A percentile compares a stretch with the other conserved stretches of the same genome.
Evolutionary conservation across 768 basidiomycete genomes (phyloP).

Genomic region (Brasilioporus rufonigricans): DNA sequence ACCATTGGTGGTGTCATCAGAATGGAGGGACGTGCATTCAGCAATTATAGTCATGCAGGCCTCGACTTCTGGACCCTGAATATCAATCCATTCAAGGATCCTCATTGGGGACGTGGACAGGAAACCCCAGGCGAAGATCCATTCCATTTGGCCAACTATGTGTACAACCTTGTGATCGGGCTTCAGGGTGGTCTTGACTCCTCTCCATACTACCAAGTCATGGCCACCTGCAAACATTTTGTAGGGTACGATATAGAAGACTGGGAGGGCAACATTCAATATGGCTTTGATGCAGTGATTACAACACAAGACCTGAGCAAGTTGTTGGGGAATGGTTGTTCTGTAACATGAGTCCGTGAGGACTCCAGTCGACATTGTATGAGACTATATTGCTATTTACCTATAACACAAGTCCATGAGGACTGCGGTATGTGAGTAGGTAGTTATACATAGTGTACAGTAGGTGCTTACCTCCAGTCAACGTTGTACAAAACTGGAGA

Average conservation of each 20-base stretch:
- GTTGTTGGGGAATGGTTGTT: too few species aligned
- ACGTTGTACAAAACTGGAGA: too few species aligned
- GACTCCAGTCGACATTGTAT: too few species aligned
- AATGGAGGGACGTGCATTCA: slow-evolving; percentile 58
- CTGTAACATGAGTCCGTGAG: too few species aligned
- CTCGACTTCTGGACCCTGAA: slow-evolving; percentile 60
- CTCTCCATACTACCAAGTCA: slow-evolving; percentile 46
- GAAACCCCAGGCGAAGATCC: slow-evolving; percentile 65
- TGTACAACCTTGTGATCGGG: slow-evolving; percentile 51
- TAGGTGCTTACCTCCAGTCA: too few species aligned
- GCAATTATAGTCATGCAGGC: slow-evolving; percentile 51
- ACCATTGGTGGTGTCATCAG: slow-evolving; percentile 49
- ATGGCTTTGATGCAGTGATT: slow-evolving; percentile 52
- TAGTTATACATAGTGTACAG: too few species aligned
- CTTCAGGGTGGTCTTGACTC: slow-evolving; percentile 59
- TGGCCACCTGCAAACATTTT: slow-evolving; percentile 60
- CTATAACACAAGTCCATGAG: too few species aligned
- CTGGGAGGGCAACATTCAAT: slow-evolving; percentile 51
- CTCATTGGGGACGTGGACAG: slow-evolving; percentile 61
- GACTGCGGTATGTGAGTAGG: too few species aligned
- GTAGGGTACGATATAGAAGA: slow-evolving; percentile 58
- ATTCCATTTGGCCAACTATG: slow-evolving; percentile 51
- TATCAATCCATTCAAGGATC: slow-evolving; percentile 52
- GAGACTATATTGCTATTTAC: too few species aligned
- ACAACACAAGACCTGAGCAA: slow-evolving; percentile 52